These are phyloP conservation scores for Neonectria coccinea DNA, from an alignment of 2,329 filamentous ascomycete genomes.

Conservation along the genomic window DNA sequence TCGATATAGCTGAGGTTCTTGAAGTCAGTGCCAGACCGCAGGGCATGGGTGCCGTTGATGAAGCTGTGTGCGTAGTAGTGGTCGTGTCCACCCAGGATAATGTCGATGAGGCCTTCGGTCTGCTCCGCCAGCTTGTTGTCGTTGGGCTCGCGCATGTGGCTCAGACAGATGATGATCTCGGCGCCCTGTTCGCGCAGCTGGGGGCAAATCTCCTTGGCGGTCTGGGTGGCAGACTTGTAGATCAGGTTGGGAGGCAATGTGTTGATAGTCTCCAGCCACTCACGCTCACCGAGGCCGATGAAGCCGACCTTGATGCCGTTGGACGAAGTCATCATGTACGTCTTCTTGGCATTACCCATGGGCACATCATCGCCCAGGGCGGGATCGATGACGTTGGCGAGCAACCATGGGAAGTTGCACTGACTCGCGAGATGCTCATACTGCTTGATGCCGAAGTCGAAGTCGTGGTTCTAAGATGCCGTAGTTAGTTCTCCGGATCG, in stretches of 20 bases:
- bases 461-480: conserved; percentile 79
- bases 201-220: conserved; percentile 81
- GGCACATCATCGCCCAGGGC: conserved; percentile 80
- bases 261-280: conserved; percentile 93
- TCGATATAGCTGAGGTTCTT: conserved; percentile 93
- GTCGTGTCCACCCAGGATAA: conserved; percentile 90
- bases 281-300: conserved; percentile 86
- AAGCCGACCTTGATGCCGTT: conserved; percentile 89
- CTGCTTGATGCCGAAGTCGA: conserved; percentile 90
- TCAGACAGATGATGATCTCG: conserved; percentile 84
- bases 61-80: conserved; percentile 86
- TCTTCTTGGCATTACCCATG: conserved; percentile 80
- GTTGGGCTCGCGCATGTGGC: conserved; percentile 89
- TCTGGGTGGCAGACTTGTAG: conserved; percentile 82
- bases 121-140: conserved; percentile 86
- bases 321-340: conserved; percentile 80
- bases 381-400: conserved; percentile 89
- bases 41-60: conserved; percentile 82
- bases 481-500: conserved; percentile 24
- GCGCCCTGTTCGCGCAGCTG: conserved; percentile 79
- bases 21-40: conserved; percentile 92
- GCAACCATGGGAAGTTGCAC: conserved; percentile 89
- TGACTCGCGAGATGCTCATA: conserved; percentile 78
- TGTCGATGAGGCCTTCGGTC: conserved; percentile 79
- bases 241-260: conserved; percentile 83